These are phyloP conservation scores for Orbilia blumenaviensis DNA, from an alignment of 2,329 filamentous ascomycete species.

Conservation along the genomic window DNA sequence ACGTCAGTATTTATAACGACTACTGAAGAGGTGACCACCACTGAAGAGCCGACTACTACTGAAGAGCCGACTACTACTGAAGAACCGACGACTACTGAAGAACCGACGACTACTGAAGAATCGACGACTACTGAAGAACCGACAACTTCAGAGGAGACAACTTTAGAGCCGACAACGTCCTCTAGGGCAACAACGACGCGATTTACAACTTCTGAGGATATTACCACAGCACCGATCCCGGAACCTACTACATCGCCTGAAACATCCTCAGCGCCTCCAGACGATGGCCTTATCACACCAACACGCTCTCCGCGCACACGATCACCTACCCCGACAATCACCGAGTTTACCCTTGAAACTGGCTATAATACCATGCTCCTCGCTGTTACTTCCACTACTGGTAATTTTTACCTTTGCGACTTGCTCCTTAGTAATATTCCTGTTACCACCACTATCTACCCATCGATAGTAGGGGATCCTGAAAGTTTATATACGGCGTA, in stretches of 20 bases:
- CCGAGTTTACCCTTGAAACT: conserved; percentile 13
- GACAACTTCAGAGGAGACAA: background rate
- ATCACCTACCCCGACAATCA: background rate
- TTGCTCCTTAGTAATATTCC: background rate
- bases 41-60: background rate
- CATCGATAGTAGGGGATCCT: conserved; percentile 4
- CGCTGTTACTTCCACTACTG: background rate
- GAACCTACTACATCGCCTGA: background rate
- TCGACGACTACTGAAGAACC: background rate
- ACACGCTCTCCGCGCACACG: background rate
- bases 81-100: background rate
- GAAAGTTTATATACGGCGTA: conserved; percentile 27
- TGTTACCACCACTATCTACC: conserved; percentile 19
- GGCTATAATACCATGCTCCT: conserved; percentile 34
- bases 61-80: background rate
- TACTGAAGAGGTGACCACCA: background rate
- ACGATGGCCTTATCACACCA: background rate
- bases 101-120: background rate
- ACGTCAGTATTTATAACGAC: background rate
- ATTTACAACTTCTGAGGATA: background rate
- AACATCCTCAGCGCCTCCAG: background rate
- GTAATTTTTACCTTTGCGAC: conserved; percentile 13
- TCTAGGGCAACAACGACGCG: background rate
- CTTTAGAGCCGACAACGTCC: background rate
- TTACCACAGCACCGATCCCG: too few species aligned